Evolutionary conservation across 805 yeast genomes (phyloP), one percentile per base, ranked within the genome.

Genomic region (Jamesozyma gamospora): DNA sequence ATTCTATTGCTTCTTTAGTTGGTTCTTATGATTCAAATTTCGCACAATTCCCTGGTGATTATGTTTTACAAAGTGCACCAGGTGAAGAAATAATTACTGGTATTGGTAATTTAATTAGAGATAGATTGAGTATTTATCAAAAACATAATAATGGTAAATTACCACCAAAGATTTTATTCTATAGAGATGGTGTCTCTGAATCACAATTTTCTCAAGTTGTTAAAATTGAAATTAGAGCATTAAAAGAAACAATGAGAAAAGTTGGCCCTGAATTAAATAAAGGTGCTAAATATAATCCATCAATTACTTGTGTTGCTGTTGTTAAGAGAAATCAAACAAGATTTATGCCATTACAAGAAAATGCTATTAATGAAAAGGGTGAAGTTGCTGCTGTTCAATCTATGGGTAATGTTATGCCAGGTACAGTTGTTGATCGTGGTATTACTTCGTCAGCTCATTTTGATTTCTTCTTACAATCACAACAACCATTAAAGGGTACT

Each of bases 131-230:
- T 28, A 4, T 41, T 4, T 51, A 49, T 38, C 45, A 42, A 40
- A 19, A 35, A 11, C 48, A 51, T 19, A 49, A 49, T 29, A 39
- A 41, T 17, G 52, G 52, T 30, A 47, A 51, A 34, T 39, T 51
- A 32, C 55, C 55, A 12, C 45, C 53, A 36, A 49, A 43, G 42
- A 41, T 51, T 16, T 14, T 51, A 27, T 49, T 44, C 32, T 51
- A 45, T 40, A 51, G 53, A 47, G 53, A 51, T 44, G 53, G 55
- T 44, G 47, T 49, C 12, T 51, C 55, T 32, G 55, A 49, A 34
- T 42, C 48, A 9, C 53, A 51, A 43, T 46, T 51, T 16, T 37
- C 43, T 28, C 46, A 49, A 33, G 44, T 51, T 30, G 52, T 51
- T 16, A 39, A 49, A 17, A 39, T 47, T 28, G 55, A 51, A 44